Evolutionary conservation across 176 grass and related monocot genomes (phyloP).

Genomic region (Aegilops sharonensis): DNA sequence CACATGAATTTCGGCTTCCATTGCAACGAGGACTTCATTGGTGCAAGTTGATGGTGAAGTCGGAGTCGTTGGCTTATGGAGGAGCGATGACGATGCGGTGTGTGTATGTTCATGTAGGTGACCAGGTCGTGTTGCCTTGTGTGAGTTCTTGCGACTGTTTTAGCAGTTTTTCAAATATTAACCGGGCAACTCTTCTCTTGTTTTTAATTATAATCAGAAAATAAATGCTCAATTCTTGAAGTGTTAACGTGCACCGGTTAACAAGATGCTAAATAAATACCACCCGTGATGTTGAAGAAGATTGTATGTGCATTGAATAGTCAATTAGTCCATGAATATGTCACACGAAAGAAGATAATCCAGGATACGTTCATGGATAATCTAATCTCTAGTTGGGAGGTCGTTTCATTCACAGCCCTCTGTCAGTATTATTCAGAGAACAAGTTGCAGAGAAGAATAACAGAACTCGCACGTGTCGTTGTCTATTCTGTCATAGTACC

Average conservation of each 20-base stretch:
- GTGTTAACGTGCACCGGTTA: not conserved
- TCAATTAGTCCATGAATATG: not conserved
- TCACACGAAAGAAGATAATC: not conserved
- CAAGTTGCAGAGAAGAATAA: not conserved
- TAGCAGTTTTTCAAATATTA: too few relatives aligned
- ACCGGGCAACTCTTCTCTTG: too few relatives aligned
- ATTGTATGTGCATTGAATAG: not conserved
- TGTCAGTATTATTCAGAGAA: too few relatives aligned
- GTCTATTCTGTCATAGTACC: not conserved
- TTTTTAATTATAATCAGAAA: too few relatives aligned
- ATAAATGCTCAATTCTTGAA: not conserved
- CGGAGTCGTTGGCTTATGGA: too few relatives aligned
- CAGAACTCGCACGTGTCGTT: not conserved
- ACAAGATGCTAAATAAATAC: not conserved
- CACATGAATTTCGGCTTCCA: too few relatives aligned
- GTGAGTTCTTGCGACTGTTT: too few relatives aligned
- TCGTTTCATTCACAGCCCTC: not conserved
- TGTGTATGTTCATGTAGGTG: too few relatives aligned
- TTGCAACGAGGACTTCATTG: too few relatives aligned
- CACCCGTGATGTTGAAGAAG: not conserved
- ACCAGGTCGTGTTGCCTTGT: too few relatives aligned
- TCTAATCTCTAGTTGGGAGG: not conserved
- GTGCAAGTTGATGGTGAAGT: too few relatives aligned
- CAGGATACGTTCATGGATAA: not conserved
- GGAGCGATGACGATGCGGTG: too few relatives aligned